Conservation (phyloP, 1,284 basidiomycete species). For the Cutaneotrichosporon sp. region DNA sequence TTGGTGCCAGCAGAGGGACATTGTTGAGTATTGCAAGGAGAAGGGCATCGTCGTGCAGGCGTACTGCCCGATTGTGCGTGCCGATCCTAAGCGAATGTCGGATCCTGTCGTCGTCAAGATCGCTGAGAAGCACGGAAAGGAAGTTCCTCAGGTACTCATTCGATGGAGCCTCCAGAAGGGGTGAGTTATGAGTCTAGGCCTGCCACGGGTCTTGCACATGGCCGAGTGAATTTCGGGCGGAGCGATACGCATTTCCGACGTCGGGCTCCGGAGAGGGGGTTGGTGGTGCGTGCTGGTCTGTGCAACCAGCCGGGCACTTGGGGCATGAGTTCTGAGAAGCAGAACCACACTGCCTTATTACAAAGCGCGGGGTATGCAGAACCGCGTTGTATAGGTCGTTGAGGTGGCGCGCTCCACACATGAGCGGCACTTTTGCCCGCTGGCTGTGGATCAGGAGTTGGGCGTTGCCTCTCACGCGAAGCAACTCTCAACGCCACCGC, state of each 20-base stretch:
- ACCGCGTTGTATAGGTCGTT: too few relatives aligned
- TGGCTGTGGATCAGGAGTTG: too few relatives aligned
- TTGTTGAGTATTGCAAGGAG: constrained; percentile 68
- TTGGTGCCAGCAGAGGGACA: constrained; percentile 71
- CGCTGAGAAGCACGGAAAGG: constrained; percentile 60
- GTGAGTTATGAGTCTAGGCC: constrained; percentile 53
- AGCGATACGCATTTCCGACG: background rate
- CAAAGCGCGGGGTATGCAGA: too few relatives aligned
- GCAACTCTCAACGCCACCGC: too few relatives aligned
- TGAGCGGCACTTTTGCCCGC: too few relatives aligned
- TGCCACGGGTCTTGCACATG: background rate
- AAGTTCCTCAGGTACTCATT: constrained; percentile 67
- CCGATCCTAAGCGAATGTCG: constrained; percentile 52
- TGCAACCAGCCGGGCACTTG: too few relatives aligned
- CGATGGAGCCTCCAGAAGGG: constrained; percentile 79
- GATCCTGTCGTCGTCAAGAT: constrained; percentile 56
- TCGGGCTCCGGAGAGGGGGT: background rate
- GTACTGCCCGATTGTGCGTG: constrained; percentile 67
- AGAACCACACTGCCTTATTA: too few relatives aligned
- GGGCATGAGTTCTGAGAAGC: too few relatives aligned
- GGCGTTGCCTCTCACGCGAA: too few relatives aligned
- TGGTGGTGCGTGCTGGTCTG: background rate
- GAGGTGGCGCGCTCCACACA: too few relatives aligned
- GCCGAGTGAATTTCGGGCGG: background rate
- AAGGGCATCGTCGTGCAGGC: constrained; percentile 70